Conservation (phyloP, 352 stramenopile genomes). For the Phytophthora niederhauseri region DNA sequence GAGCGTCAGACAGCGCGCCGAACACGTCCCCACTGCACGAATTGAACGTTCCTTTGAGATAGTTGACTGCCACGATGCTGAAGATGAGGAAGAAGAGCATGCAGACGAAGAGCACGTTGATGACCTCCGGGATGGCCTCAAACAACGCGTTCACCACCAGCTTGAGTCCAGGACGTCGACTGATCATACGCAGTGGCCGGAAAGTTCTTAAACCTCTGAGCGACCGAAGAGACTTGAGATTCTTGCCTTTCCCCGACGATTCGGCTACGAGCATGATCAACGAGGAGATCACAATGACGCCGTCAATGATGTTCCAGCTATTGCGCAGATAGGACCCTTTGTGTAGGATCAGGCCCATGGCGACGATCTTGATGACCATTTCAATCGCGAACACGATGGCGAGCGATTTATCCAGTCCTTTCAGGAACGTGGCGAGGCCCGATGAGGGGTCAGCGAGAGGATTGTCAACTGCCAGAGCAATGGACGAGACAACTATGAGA, state of each 20-base stretch:
- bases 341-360: slow-evolving; percentile 74
- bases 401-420: slow-evolving; percentile 75
- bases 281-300: slow-evolving; percentile 87
- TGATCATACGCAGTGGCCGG: slow-evolving; percentile 92
- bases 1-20: slow-evolving; percentile 38
- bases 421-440: slow-evolving; percentile 45
- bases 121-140: slow-evolving; percentile 87
- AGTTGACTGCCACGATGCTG: slow-evolving; percentile 94
- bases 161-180: slow-evolving; percentile 80
- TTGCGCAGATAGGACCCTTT: slow-evolving; percentile 82
- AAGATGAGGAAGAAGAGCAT: slow-evolving; percentile 96
- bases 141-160: slow-evolving; percentile 93
- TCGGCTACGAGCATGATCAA: slow-evolving; percentile 70
- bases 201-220: slow-evolving; percentile 88
- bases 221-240: slow-evolving; percentile 81
- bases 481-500: slow-evolving; percentile 85
- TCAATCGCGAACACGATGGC: slow-evolving; percentile 86
- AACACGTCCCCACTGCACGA: slow-evolving; percentile 77
- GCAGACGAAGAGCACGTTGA: slow-evolving; percentile 92
- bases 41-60: slow-evolving; percentile 93
- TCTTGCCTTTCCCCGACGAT: slow-evolving; percentile 41
- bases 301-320: slow-evolving; percentile 92
- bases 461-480: slow-evolving; percentile 89
- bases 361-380: slow-evolving; percentile 92
- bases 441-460: slow-evolving; percentile 71